These are phyloP conservation scores for Cladorrhinum sp. DNA, from an alignment of 2,329 filamentous ascomycete genomes.

Conservation along the genomic window DNA sequence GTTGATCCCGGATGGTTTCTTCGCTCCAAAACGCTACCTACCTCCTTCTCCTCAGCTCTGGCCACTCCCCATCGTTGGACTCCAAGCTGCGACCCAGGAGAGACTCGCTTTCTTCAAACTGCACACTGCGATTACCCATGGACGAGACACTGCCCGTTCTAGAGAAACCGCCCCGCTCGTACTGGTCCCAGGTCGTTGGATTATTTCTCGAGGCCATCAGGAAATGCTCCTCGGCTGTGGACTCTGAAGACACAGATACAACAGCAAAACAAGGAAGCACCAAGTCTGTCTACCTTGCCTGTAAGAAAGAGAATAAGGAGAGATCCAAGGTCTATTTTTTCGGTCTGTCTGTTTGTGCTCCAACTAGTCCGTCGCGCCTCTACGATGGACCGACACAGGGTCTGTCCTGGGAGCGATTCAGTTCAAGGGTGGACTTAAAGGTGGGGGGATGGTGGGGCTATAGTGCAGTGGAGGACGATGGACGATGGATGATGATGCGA, in stretches of 20 bases:
- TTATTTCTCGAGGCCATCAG: slow-evolving; percentile 32
- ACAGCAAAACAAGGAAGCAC: not conserved
- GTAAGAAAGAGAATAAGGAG: not conserved
- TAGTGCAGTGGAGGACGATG: not conserved
- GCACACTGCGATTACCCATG: slow-evolving; percentile 39
- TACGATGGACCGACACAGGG: slow-evolving; percentile 1
- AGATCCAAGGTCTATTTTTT: not conserved
- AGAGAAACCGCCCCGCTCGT: slow-evolving; percentile 43
- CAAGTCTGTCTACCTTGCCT: not conserved
- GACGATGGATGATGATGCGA: not conserved
- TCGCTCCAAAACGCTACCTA: slow-evolving; percentile 21
- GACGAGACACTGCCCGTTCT: slow-evolving; percentile 41
- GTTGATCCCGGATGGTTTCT: too few species aligned
- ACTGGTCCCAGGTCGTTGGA: slow-evolving; percentile 46
- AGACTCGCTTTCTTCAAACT: slow-evolving; percentile 44
- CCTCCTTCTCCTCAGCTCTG: slow-evolving; percentile 37
- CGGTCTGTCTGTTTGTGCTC: not conserved
- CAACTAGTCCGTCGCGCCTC: not conserved
- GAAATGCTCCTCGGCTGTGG: not conserved
- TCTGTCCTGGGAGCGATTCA: slow-evolving; percentile 5
- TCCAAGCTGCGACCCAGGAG: slow-evolving; percentile 40
- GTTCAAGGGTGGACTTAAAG: not conserved
- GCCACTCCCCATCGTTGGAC: slow-evolving; percentile 33
- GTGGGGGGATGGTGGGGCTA: slow-evolving; percentile 2
- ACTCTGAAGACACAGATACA: not conserved